A percentile compares a stretch with the other conserved stretches of the same genome.
Evolutionary conservation across 768 basidiomycete species (phyloP).

Genomic region (Butyriboletus loyo): DNA sequence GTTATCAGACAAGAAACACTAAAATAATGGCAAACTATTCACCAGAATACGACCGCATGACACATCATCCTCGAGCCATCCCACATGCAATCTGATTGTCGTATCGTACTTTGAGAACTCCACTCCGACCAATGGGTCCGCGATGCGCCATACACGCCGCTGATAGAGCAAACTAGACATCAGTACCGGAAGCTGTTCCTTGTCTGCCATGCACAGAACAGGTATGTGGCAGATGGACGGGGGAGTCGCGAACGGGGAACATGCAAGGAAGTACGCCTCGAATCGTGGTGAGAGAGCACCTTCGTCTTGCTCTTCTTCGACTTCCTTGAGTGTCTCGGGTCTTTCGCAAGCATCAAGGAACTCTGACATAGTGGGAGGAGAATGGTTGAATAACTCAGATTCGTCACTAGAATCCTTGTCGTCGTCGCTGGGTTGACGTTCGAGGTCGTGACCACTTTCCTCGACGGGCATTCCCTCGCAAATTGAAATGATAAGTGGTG

Average conservation of each 20-base stretch:
- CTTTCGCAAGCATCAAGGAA: background rate
- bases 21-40: background rate
- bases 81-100: background rate
- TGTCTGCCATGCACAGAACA: conserved; percentile 7
- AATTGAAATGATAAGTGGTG: background rate
- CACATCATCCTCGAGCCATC: conserved; percentile 1
- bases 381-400: background rate
- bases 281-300: background rate
- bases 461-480: background rate
- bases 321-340: background rate
- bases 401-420: background rate
- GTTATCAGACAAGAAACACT: background rate
- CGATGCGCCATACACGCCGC: conserved; percentile 3
- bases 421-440: background rate
- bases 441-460: background rate
- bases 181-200: background rate
- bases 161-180: conserved; percentile 11
- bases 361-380: too few species aligned
- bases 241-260: background rate
- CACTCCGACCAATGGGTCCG: conserved; percentile 4
- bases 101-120: conserved; percentile 5
- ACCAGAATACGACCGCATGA: background rate
- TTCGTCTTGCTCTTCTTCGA: background rate
- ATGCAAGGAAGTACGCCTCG: conserved; percentile 1
- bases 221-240: conserved; percentile 6